A percentile compares a stretch with the other conserved stretches of the same genome.
These are phyloP conservation scores for Mortierella sp. DNA, from an alignment of 371 early-diverging fungal genomes.

Conservation along the genomic window DNA sequence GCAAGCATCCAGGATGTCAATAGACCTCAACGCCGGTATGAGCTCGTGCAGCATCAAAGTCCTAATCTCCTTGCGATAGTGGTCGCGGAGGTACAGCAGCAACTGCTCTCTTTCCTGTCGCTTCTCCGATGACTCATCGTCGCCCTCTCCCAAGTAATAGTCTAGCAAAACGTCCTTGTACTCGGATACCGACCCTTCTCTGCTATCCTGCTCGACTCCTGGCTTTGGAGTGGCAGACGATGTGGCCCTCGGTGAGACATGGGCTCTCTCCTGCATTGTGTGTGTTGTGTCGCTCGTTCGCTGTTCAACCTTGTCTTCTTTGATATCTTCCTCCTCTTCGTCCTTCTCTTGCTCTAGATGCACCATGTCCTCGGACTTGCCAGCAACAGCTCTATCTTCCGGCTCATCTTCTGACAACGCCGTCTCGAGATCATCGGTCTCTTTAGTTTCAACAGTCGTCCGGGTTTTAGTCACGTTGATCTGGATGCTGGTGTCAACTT, in stretches of 20 bases:
- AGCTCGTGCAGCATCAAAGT: conserved; percentile 29
- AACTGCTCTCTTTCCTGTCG: conserved; percentile 13
- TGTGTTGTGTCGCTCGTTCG: background rate
- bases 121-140: background rate
- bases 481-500: background rate
- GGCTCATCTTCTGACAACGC: background rate
- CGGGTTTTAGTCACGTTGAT: background rate
- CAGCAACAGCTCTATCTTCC: background rate
- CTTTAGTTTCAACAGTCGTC: background rate
- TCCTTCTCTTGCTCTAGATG: background rate
- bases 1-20: conserved; percentile 50
- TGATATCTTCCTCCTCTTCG: background rate
- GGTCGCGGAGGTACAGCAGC: conserved; percentile 23
- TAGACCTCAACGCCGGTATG: conserved; percentile 23
- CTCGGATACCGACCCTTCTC: background rate
- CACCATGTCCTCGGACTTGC: background rate
- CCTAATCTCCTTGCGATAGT: conserved; percentile 24
- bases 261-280: background rate
- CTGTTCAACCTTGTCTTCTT: background rate
- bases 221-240: background rate
- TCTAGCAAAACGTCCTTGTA: conserved; percentile 14
- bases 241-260: background rate
- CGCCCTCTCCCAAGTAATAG: conserved; percentile 11
- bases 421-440: background rate
- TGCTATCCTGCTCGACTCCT: background rate